Conservation (phyloP, 352 stramenopile species). For the Globisporangium splendens region DNA sequence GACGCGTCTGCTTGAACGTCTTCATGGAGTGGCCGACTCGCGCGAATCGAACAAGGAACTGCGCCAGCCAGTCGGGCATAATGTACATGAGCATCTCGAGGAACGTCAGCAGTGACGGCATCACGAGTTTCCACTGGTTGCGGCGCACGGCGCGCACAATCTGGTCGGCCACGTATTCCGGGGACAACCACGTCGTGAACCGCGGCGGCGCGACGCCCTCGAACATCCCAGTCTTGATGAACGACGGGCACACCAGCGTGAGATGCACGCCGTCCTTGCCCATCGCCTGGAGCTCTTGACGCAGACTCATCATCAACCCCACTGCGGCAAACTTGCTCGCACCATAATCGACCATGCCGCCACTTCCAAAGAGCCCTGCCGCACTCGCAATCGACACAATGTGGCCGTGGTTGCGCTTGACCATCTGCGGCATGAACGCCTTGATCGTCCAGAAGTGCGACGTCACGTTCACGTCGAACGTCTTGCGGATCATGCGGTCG, state of each 20-base stretch:
- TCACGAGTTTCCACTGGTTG: slow-evolving; percentile 41
- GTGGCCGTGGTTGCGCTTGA: slow-evolving; percentile 31
- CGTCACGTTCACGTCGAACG: slow-evolving; percentile 39
- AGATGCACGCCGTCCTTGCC: slow-evolving; percentile 36
- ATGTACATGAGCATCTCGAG: slow-evolving; percentile 31
- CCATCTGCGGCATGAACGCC: slow-evolving; percentile 38
- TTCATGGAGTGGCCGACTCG: slow-evolving; percentile 42
- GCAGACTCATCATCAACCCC: slow-evolving; percentile 38
- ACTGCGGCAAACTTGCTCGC: slow-evolving; percentile 40
- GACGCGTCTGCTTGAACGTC: slow-evolving; percentile 46
- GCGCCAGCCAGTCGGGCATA: slow-evolving; percentile 36
- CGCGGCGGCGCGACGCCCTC: slow-evolving; percentile 36
- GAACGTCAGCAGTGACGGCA: slow-evolving; percentile 25
- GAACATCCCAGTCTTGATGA: slow-evolving; percentile 67
- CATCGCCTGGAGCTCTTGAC: slow-evolving; percentile 46
- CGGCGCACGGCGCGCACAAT: slow-evolving; percentile 44
- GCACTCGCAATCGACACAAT: slow-evolving; percentile 39
- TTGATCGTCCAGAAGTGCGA: slow-evolving; percentile 46
- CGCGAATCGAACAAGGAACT: slow-evolving; percentile 33
- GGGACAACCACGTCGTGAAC: slow-evolving; percentile 37
- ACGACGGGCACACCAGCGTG: slow-evolving; percentile 54
- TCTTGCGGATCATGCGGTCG: slow-evolving; percentile 30
- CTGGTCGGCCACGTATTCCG: slow-evolving; percentile 38
- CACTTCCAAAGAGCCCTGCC: slow-evolving; percentile 34
- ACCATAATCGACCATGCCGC: slow-evolving; percentile 40